Evolutionary conservation across 2,329 filamentous ascomycete species (phyloP).

Genomic region (Talaromyces sp.): DNA sequence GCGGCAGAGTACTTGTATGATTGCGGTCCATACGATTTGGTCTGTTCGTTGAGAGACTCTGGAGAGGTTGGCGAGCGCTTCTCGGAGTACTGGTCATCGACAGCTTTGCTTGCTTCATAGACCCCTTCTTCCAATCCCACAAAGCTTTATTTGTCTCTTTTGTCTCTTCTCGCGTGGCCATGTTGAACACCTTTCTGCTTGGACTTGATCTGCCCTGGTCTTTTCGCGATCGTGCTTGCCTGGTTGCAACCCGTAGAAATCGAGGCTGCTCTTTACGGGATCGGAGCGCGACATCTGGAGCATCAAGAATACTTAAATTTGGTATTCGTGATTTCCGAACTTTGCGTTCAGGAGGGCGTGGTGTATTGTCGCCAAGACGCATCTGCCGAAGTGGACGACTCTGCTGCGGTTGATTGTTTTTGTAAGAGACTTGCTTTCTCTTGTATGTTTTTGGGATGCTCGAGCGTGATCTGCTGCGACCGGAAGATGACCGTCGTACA

Average conservation of each 20-base stretch:
- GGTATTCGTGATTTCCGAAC: constrained; percentile 28
- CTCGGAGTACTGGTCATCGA: constrained; percentile 22
- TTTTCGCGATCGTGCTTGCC: constrained; percentile 49
- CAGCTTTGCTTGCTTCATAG: constrained; percentile 33
- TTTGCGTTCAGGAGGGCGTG: constrained; percentile 26
- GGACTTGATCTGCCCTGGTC: constrained; percentile 55
- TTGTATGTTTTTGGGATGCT: constrained; percentile 11
- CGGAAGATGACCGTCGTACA: constrained; percentile 23
- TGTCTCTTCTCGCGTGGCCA: constrained; percentile 55
- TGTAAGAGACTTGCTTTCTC: not conserved
- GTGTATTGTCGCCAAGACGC: constrained; percentile 36
- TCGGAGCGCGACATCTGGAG: constrained; percentile 35
- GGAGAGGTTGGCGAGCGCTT: constrained; percentile 27
- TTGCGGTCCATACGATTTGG: constrained; percentile 15
- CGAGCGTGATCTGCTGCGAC: constrained; percentile 19
- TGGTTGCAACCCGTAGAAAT: constrained; percentile 57
- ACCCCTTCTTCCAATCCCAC: constrained; percentile 53
- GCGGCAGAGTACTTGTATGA: not conserved
- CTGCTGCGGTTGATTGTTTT: constrained; percentile 21
- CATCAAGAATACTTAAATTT: constrained; percentile 54
- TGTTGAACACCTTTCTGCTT: constrained; percentile 51
- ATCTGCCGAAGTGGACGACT: constrained; percentile 34
- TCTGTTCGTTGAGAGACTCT: constrained; percentile 25
- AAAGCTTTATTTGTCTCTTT: constrained; percentile 53
- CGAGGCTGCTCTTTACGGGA: constrained; percentile 44